Evolutionary conservation across 352 stramenopile genomes (phyloP), one percentile per base, ranked within the genome.

Genomic region (Globisporangium parvum): DNA sequence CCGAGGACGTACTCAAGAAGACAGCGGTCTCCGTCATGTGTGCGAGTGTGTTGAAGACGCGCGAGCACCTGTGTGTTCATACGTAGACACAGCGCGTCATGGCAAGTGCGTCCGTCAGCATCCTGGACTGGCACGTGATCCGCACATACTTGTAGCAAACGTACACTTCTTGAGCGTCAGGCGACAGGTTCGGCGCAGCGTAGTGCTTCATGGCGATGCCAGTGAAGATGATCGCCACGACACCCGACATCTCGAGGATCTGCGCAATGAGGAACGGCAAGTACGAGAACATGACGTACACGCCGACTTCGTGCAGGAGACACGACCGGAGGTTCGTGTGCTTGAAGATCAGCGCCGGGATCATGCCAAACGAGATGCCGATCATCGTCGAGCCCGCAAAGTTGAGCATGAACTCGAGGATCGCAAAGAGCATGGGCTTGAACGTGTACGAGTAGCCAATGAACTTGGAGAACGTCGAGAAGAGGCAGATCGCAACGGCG

Each of bases 151-250:
- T 9, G 18, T 28, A 2, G 62, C 4, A 45, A 6, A 74, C 75
- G 62, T 79, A 93, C 85, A 91, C 73, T 55, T 91, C 81, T 31
- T 87, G 83, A 28, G 77, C 80, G 62, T 93, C 81, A 1, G 69
- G 60, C 0, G 78, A 82, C 40, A 98, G 62, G 59, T 98, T 98
- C 1, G 87, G 84, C 14, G 75, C 73, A 0, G 85, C 84, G 61
- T 97, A 98, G 54, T 94, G 77, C 68, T 95, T 94, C 69, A 94
- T 93, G 6, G 87, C 73, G 31, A 98, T 93, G 42, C 84, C 94
- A 18, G 88, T 88, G 52, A 98, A 97, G 49, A 98, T 88, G 65
- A 98, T 96, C 0, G 88, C 88, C 14, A 98, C 91, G 62, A 98
- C 96, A 26, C 91, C 91, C 33, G 81, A 93, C 71, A 96, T 84